Base-by-base conservation (phyloP, 257 asterid species). In the Solanum arcanum region DNA sequence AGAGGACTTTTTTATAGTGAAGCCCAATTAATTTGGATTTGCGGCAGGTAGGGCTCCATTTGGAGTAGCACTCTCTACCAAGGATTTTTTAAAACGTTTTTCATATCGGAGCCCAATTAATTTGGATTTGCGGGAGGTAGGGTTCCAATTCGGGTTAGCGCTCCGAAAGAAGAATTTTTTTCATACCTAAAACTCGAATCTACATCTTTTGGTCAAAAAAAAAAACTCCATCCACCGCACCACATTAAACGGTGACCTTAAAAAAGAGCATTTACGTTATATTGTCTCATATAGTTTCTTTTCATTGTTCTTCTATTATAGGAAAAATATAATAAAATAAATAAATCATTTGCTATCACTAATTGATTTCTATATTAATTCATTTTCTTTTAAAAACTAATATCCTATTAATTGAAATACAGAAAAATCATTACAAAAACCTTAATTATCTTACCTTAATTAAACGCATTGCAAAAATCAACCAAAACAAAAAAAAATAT, bases 1-100 rank as follows among this genome's bases (percentile, higher is more conserved):
- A 4, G 1, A 56, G 64, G 5, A 18, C n/a, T 6, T 52, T 52
- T 49, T 49, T 16, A 52, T 52, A 52, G 0, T 0, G 4, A 4
- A 18, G n/a, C 10, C 10, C 9, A 1, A 16, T 16, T 52, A 6
- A 52, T 52, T 52, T 52, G 9, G 23, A 52, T 52, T 49, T 49
- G 20, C 21, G 21, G 59, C 8, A 49, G 1, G 9, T 52, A 16
- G 60, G 23, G 59, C 39, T 37, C 39, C 39, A 37, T 37, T 37
- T 6, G 39, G 7, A 0, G 7, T 6, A 39, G 41, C 41, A 39
- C 41, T 39, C 41, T 39, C 9, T 39, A 39, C 9, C 41, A 39
- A 39, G 9, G 8, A 39, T 7, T 39, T 39, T 35, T 35, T 33
- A 33, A 35, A 5, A 6, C 15, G 8, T 47, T 47, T 47, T 49